phyloP scores from a whole-genome alignment of 768 basidiomycete species.

The Lactarius psammicola region DNA sequence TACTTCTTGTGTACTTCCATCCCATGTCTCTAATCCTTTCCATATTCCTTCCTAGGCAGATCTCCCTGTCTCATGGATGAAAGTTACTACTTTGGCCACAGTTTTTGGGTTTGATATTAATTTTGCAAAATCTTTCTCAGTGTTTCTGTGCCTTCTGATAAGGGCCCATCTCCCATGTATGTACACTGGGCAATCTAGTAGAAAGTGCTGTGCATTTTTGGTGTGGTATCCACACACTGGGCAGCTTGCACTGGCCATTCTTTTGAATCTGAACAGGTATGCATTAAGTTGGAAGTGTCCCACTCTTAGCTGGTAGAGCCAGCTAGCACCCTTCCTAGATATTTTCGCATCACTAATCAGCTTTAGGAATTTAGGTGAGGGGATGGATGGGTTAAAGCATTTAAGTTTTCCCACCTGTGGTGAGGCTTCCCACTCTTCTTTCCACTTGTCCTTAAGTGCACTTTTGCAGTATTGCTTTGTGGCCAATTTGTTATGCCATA shows the following conservation, averaged over 20 bases:
- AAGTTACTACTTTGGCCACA: rapidly evolving
- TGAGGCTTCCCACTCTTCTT: background rate
- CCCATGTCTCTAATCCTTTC: too few species aligned
- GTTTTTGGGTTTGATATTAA: too few species aligned
- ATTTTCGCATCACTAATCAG: too few species aligned
- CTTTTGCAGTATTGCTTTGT: background rate
- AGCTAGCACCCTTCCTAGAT: too few species aligned
- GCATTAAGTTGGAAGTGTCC: background rate
- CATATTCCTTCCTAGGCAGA: too few species aligned
- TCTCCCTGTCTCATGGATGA: too few species aligned
- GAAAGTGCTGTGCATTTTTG: background rate
- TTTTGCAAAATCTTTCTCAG: background rate
- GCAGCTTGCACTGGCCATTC: background rate
- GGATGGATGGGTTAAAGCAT: too few species aligned
- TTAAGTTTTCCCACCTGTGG: background rate
- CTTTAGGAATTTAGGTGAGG: too few species aligned
- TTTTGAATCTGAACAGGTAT: background rate
- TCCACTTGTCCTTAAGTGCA: background rate
- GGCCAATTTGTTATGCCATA: background rate
- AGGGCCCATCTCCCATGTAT: background rate
- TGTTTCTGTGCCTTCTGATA: rapidly evolving
- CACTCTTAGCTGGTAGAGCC: background rate
- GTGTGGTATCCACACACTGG: background rate
- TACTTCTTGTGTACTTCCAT: too few species aligned
- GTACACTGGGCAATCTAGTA: background rate